A percentile compares a stretch with the other conserved stretches of the same genome.
Evolutionary conservation across 225 moss, liverwort and hornwort species (phyloP).

Genomic region (Climacium dendroides): DNA sequence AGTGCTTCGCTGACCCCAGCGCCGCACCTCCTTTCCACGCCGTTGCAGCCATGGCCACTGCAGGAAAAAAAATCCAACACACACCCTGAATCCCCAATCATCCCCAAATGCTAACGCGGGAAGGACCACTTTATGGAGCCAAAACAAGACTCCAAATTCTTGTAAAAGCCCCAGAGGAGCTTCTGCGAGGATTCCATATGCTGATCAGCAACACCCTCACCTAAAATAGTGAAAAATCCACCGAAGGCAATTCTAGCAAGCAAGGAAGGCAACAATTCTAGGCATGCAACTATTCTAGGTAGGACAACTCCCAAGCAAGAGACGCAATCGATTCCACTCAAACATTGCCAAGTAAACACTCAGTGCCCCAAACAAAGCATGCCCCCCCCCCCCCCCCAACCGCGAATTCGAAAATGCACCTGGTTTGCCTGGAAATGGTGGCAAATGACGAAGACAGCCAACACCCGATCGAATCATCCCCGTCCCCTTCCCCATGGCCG

Average conservation of each 20-base stretch:
- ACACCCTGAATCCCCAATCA: not conserved
- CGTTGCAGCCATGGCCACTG: conserved; percentile 4
- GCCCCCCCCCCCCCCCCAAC: too few species aligned
- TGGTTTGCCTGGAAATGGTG: not conserved
- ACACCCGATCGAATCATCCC: not conserved
- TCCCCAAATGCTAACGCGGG: not conserved
- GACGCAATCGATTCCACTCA: not conserved
- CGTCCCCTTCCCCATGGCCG: not conserved
- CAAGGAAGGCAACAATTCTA: not conserved
- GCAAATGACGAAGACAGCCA: not conserved
- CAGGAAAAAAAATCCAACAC: not conserved
- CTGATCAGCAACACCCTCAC: not conserved
- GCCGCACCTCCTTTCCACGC: not conserved
- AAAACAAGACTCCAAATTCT: not conserved
- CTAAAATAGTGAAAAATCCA: not conserved
- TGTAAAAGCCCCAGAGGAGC: not conserved
- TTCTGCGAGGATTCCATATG: not conserved
- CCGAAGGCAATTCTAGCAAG: not conserved
- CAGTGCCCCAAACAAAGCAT: too few species aligned
- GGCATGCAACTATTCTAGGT: not conserved
- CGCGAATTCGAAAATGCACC: not conserved
- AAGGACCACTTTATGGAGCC: not conserved
- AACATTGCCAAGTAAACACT: not conserved
- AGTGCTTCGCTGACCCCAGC: not conserved
- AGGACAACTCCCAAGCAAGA: not conserved